Conservation (phyloP, 495 filamentous ascomycete species). For the Lepraria neglecta region DNA sequence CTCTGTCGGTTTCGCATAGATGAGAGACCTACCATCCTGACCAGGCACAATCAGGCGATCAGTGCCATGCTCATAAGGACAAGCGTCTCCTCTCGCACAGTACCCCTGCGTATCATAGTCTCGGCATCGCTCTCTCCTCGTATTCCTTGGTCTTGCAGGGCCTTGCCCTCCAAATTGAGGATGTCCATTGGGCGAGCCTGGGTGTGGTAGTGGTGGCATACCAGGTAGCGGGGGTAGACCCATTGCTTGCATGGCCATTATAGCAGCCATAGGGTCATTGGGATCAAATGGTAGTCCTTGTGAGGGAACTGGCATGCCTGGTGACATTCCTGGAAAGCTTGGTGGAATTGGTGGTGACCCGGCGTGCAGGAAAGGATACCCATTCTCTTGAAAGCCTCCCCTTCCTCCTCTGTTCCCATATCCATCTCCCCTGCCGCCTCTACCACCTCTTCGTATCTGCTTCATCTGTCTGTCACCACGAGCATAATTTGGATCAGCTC, state of each 20-base stretch:
- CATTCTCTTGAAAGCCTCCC: constrained; percentile 16
- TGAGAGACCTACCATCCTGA: constrained; percentile 44
- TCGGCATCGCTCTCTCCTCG: constrained; percentile 56
- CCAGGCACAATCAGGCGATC: constrained; percentile 48
- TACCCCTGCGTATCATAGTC: constrained; percentile 88
- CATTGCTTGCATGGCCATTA: constrained; percentile 66
- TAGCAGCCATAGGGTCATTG: constrained; percentile 61
- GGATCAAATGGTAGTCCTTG: constrained; percentile 47
- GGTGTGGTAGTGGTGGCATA: constrained; percentile 40
- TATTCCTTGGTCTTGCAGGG: constrained; percentile 6
- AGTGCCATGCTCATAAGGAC: constrained; percentile 75
- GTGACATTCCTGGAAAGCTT: constrained; percentile 47
- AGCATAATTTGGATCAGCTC: constrained; percentile 39
- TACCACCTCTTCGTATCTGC: constrained; percentile 61
- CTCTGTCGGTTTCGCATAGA: neutral
- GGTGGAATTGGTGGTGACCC: constrained; percentile 28
- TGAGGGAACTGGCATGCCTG: constrained; percentile 45
- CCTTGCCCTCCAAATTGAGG: constrained; percentile 16
- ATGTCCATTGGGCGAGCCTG: constrained; percentile 21
- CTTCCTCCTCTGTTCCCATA: constrained; percentile 32
- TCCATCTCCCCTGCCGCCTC: constrained; percentile 49
- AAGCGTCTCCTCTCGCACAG: constrained; percentile 69
- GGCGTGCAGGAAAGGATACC: neutral
- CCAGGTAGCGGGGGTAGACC: constrained; percentile 53
- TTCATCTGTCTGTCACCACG: constrained; percentile 56